Conservation (phyloP, 257 asterid species). For the Solanum appendiculatum region DNA sequence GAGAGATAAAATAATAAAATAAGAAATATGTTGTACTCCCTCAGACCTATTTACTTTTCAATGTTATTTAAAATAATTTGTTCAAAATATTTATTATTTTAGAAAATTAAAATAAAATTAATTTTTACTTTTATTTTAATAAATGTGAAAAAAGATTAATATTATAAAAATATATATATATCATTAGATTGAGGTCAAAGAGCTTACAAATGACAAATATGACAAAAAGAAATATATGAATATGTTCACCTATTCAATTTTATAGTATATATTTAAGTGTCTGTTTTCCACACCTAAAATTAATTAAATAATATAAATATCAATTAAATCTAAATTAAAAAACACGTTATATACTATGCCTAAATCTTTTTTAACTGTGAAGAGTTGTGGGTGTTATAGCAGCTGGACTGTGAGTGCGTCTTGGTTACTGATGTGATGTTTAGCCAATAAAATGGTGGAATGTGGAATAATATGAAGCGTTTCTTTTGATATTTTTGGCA, state of each 20-base stretch:
- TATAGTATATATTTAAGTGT: too few species aligned
- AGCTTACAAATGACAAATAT: background rate
- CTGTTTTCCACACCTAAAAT: too few species aligned
- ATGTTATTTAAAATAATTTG: too few species aligned
- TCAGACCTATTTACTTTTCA: background rate
- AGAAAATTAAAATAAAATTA: background rate
- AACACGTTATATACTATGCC: too few species aligned
- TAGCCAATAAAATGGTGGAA: conserved; percentile 23
- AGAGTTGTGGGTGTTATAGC: too few species aligned
- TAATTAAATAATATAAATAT: too few species aligned
- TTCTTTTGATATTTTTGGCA: conserved; percentile 15
- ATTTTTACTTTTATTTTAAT: background rate
- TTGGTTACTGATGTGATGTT: conserved; percentile 9
- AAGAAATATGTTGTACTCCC: background rate
- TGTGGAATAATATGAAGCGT: conserved; percentile 40
- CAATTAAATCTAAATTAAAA: too few species aligned
- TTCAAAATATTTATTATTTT: too few species aligned
- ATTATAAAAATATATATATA: too few species aligned
- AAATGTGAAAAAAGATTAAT: background rate
- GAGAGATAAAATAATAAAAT: background rate
- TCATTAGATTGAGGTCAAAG: too few species aligned
- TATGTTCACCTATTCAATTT: too few species aligned
- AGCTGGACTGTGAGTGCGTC: conserved; percentile 34
- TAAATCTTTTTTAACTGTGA: background rate
- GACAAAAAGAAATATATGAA: too few species aligned